Evolutionary conservation across 495 filamentous ascomycete species (phyloP).

Genomic region (Pyrenula massariospora): DNA sequence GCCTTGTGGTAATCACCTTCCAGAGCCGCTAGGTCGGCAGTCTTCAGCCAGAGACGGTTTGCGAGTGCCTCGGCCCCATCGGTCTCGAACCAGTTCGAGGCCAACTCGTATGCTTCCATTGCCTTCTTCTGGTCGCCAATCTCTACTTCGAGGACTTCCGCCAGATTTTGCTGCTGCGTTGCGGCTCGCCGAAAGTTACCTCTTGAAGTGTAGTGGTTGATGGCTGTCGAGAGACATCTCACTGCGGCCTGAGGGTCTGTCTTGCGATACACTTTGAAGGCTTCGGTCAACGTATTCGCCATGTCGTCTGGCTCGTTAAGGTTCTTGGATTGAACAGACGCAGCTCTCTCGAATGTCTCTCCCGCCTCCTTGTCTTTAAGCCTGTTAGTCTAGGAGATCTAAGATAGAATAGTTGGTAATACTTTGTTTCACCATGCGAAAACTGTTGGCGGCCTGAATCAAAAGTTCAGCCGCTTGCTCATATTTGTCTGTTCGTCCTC

Average conservation of each 20-base stretch:
- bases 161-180: conserved; percentile 74
- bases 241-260: conserved; percentile 67
- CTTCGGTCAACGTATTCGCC: conserved; percentile 65
- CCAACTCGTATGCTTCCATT: conserved; percentile 64
- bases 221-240: conserved; percentile 58
- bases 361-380: conserved; percentile 66
- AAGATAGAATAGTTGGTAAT: neutral
- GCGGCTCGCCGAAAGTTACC: conserved; percentile 85
- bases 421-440: conserved; percentile 32
- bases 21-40: conserved; percentile 73
- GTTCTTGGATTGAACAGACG: conserved; percentile 58
- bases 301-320: conserved; percentile 83
- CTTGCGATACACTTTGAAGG: conserved; percentile 80
- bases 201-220: conserved; percentile 66
- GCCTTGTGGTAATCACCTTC: conserved; percentile 71
- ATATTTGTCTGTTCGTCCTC: conserved; percentile 70
- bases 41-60: conserved; percentile 83
- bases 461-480: conserved; percentile 75
- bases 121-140: conserved; percentile 65
- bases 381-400: neutral
- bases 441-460: conserved; percentile 71
- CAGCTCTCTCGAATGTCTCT: conserved; percentile 66
- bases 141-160: conserved; percentile 71
- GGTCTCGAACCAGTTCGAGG: conserved; percentile 76
- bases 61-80: conserved; percentile 84